A percentile compares a stretch with the other conserved stretches of the same genome.
Conservation (phyloP, 139 green algal genomes). For the Picochlorum sp. region DNA sequence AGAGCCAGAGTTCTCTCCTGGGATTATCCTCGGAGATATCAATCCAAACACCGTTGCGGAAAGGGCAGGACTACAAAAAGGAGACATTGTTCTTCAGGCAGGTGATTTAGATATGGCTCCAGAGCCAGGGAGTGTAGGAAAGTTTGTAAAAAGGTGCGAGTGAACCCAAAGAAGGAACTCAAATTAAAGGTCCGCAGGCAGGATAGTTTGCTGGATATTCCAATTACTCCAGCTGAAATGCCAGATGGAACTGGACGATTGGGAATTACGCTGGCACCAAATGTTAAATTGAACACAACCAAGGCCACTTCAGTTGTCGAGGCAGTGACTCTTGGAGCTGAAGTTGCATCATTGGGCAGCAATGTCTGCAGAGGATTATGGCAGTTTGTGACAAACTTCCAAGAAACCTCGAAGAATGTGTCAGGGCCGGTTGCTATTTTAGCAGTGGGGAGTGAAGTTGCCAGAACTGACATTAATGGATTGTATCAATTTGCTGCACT, state of each 20-base stretch:
- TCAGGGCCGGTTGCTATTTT: constrained; percentile 93
- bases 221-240: constrained; percentile 22
- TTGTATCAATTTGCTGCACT: constrained; percentile 92
- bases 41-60: constrained; percentile 38
- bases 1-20: constrained; percentile 54
- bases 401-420: constrained; percentile 42
- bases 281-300: constrained; percentile 28
- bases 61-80: constrained; percentile 49
- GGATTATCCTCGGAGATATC: constrained; percentile 63
- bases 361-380: constrained; percentile 43
- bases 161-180: constrained; percentile 27
- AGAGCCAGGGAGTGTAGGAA: constrained; percentile 18
- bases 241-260: constrained; percentile 69
- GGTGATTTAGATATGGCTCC: constrained; percentile 35
- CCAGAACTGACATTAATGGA: constrained; percentile 48
- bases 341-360: constrained; percentile 8
- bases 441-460: constrained; percentile 79
- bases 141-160: constrained; percentile 61
- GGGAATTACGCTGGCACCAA: constrained; percentile 74
- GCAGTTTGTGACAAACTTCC: constrained; percentile 71
- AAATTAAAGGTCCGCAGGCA: constrained; percentile 18
- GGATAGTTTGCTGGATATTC: constrained; percentile 23
- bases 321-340: constrained; percentile 4
- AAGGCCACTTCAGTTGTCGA: background rate
- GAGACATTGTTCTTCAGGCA: constrained; percentile 71